These are phyloP conservation scores for Kingdonia uniflora DNA, from an alignment of 164 flowering plant genomes.

Conservation along the genomic window DNA sequence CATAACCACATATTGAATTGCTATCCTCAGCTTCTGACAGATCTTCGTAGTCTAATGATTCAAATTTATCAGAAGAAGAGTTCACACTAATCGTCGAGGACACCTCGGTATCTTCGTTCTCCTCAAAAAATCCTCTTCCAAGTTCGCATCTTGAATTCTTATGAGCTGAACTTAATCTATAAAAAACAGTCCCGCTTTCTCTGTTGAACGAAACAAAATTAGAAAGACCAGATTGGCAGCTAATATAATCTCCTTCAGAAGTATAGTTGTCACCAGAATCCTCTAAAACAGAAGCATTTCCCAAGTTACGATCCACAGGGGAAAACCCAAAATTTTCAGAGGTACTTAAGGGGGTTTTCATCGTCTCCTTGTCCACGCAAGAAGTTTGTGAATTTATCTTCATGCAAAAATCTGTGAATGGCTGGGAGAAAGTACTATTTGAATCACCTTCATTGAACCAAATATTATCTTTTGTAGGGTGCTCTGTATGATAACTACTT, in stretches of 20 bases:
- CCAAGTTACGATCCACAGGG: conserved; percentile 3
- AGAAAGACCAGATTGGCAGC: conserved; percentile 15
- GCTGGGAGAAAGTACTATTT: not conserved
- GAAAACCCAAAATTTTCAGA: not conserved
- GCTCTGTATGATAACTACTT: conserved; percentile 8
- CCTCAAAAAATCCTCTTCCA: conserved; percentile 10
- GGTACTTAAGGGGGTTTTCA: conserved; percentile 3
- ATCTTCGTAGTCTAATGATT: conserved; percentile 20
- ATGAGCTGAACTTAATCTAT: conserved; percentile 11
- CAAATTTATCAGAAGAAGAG: conserved; percentile 20
- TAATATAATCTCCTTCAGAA: conserved; percentile 7
- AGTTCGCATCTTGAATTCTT: conserved; percentile 6
- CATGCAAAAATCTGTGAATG: not conserved
- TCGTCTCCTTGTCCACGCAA: not conserved
- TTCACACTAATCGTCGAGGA: conserved; percentile 19
- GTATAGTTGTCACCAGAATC: conserved; percentile 8
- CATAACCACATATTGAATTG: not conserved
- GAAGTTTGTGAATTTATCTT: not conserved
- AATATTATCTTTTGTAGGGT: not conserved
- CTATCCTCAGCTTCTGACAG: conserved; percentile 15
- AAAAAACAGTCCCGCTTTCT: conserved; percentile 4
- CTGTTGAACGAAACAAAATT: conserved; percentile 10
- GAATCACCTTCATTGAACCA: not conserved
- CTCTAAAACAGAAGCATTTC: conserved; percentile 9
- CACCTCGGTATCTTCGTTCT: conserved; percentile 19